A percentile compares a stretch with the other conserved stretches of the same genome.
Evolutionary conservation across 345 rosid species (phyloP).

Genomic region (Rhizophora mangle): DNA sequence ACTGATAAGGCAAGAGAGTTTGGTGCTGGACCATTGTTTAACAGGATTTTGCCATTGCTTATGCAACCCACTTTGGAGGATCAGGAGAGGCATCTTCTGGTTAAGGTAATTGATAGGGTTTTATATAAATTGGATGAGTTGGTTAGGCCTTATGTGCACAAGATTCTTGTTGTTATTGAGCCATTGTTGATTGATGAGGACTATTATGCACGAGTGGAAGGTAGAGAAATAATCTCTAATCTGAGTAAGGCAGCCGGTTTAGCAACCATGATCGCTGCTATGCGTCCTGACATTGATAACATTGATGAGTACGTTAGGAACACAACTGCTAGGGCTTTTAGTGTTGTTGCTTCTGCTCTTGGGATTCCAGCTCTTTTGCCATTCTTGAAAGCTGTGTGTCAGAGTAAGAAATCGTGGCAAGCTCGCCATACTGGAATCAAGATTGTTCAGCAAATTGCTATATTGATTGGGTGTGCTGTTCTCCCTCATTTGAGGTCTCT

Average conservation of each 20-base stretch:
- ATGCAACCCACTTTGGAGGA: constrained; percentile 99
- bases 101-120: constrained; percentile 93
- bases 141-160: constrained; percentile 95
- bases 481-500: constrained; percentile 91
- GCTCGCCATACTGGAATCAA: constrained; percentile 99
- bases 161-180: constrained; percentile 97
- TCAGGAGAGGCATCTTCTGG: constrained; percentile 98
- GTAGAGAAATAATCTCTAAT: constrained; percentile 97
- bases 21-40: constrained; percentile 95
- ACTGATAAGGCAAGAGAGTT: constrained; percentile 97
- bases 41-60: constrained; percentile 81
- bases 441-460: constrained; percentile 99
- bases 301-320: constrained; percentile 98
- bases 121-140: constrained; percentile 92
- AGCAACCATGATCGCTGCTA: constrained; percentile 99
- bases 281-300: constrained; percentile 99
- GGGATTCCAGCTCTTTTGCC: constrained; percentile 95
- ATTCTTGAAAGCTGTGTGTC: constrained; percentile 95
- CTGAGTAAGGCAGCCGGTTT: constrained; percentile 97
- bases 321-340: constrained; percentile 98
- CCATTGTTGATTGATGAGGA: constrained; percentile 98
- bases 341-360: constrained; percentile 98
- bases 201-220: constrained; percentile 99
- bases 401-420: constrained; percentile 99
- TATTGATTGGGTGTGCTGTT: constrained; percentile 96